Evolutionary conservation across 345 rosid genomes (phyloP).

Genomic region (Rhodomyrtus tomentosa): DNA sequence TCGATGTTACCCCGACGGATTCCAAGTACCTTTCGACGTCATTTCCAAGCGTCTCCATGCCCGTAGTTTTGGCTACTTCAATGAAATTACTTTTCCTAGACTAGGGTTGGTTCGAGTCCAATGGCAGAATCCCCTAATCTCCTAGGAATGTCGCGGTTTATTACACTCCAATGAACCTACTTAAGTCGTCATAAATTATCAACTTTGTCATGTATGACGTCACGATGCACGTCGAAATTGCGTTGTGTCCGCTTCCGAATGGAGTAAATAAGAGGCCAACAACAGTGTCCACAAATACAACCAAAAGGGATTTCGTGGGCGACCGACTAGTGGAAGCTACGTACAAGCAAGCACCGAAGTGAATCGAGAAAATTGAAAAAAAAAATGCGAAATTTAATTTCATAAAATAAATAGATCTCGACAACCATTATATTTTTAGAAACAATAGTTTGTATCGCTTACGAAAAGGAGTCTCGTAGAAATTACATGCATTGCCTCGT

Average conservation of each 20-base stretch:
- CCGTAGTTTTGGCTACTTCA: neutral
- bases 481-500: too few species aligned
- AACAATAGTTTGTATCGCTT: neutral
- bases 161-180: neutral
- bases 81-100: neutral
- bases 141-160: neutral
- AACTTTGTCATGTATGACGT: neutral
- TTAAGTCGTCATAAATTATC: neutral
- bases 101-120: neutral
- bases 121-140: neutral
- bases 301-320: neutral
- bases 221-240: neutral
- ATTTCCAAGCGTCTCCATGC: neutral
- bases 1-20: neutral
- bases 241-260: neutral
- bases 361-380: too few species aligned
- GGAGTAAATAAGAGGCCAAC: neutral
- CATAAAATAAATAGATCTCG: neutral
- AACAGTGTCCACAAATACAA: neutral
- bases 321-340: neutral
- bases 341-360: neutral
- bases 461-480: too few species aligned
- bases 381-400: neutral
- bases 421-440: rapidly evolving
- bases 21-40: neutral